Percentiles rank a stretch among this genome's conserved stretches.
Conservation (phyloP, 1,284 basidiomycete species). For the Leccinum pallidistipes region DNA sequence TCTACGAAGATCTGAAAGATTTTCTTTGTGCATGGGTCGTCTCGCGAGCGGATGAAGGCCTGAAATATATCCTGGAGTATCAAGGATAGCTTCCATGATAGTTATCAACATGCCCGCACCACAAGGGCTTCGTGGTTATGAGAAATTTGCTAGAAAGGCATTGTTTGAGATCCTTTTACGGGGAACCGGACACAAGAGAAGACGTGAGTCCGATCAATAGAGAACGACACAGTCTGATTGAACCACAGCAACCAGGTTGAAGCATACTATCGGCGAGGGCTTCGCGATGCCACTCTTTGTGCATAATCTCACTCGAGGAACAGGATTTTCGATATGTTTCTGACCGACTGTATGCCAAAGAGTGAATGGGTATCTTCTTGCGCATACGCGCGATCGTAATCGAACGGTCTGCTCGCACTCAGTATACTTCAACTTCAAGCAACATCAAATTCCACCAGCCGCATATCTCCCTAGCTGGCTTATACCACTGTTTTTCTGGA, state of each 20-base stretch:
- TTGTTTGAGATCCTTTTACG: slow-evolving; percentile 85
- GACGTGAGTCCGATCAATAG: slow-evolving; percentile 60
- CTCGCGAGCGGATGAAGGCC: slow-evolving; percentile 83
- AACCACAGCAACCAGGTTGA: slow-evolving; percentile 57
- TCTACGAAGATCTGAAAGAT: slow-evolving; percentile 86
- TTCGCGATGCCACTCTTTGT: not conserved
- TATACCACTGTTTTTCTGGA: slow-evolving; percentile 76
- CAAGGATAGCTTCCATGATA: slow-evolving; percentile 85
- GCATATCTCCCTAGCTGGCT: slow-evolving; percentile 83
- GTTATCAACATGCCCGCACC: slow-evolving; percentile 82
- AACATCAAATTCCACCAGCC: slow-evolving; percentile 81
- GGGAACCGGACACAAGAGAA: slow-evolving; percentile 64
- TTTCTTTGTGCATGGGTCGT: slow-evolving; percentile 92
- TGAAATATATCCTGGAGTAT: slow-evolving; percentile 75
- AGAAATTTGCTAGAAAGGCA: slow-evolving; percentile 88
- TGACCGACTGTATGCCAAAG: slow-evolving; percentile 94
- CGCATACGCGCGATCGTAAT: slow-evolving; percentile 1
- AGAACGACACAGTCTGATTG: slow-evolving; percentile 27
- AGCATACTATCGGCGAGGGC: slow-evolving; percentile 63
- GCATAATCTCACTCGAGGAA: slow-evolving; percentile 20
- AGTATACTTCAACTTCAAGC: slow-evolving; percentile 97
- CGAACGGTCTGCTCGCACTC: slow-evolving; percentile 4
- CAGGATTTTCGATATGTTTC: slow-evolving; percentile 89
- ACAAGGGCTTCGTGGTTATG: slow-evolving; percentile 84
- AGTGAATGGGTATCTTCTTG: slow-evolving; percentile 47